phyloP scores from a whole-genome alignment of 2,329 filamentous ascomycete genomes.

The Aspergillus sp. region DNA sequence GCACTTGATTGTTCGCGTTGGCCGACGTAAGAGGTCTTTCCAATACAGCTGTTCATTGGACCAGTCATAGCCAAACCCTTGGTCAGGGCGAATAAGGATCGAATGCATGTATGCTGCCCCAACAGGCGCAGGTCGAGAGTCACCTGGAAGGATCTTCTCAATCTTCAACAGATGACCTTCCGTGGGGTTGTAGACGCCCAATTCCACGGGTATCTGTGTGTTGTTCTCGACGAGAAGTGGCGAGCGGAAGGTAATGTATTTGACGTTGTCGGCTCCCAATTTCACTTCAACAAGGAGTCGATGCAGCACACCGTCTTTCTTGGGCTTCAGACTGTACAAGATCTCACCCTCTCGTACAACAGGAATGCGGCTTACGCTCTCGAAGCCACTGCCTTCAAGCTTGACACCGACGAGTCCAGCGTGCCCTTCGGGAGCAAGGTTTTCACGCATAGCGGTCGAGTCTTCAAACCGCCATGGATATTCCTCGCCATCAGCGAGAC shows the following conservation, averaged over 20 bases:
- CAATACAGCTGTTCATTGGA: conserved; percentile 87
- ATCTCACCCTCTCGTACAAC: conserved; percentile 94
- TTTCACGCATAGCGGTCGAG: conserved; percentile 94
- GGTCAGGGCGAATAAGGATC: conserved; percentile 83
- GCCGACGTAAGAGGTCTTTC: conserved; percentile 82
- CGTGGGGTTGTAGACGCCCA: conserved; percentile 84
- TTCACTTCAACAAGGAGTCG: conserved; percentile 88
- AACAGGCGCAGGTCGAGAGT: conserved; percentile 84
- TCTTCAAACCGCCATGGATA: conserved; percentile 96
- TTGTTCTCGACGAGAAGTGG: conserved; percentile 92
- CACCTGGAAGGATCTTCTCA: conserved; percentile 92
- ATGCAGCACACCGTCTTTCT: conserved; percentile 80
- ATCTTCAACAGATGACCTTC: conserved; percentile 93
- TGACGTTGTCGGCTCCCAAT: conserved; percentile 91
- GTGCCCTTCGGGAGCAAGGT: conserved; percentile 77
- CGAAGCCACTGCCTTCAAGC: conserved; percentile 91
- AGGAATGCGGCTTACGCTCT: conserved; percentile 81
- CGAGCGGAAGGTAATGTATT: conserved; percentile 93
- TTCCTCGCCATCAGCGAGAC: conserved; percentile 84
- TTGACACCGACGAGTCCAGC: conserved; percentile 77
- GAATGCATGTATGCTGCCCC: conserved; percentile 89
- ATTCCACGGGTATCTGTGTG: conserved; percentile 91
- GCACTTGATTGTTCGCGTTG: conserved; percentile 84
- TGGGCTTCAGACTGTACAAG: conserved; percentile 83
- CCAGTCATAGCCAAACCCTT: conserved; percentile 96